phyloP scores from a whole-genome alignment of 805 yeast genomes.

The Clavispora carvajalis region DNA sequence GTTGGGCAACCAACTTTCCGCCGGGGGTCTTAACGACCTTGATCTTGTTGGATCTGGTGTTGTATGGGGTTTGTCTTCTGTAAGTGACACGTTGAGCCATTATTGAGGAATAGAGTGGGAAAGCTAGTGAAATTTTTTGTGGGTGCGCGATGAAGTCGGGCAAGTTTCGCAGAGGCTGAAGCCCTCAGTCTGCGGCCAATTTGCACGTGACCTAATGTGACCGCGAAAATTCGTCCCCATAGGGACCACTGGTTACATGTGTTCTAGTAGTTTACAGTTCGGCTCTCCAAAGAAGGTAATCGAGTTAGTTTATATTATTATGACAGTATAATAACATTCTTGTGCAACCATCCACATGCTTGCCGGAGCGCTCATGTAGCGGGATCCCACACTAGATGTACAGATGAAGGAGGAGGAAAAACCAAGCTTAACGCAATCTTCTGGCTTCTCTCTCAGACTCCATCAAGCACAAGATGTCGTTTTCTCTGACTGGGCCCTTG shows the following conservation, averaged over 20 bases:
- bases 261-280: not conserved
- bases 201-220: not conserved
- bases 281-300: not conserved
- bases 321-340: not conserved
- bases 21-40: conserved; percentile 99
- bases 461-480: conserved; percentile 98
- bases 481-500: conserved; percentile 96
- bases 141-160: not conserved
- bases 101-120: conserved; percentile 13
- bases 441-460: conserved; percentile 99
- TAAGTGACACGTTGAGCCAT: conserved; percentile 85
- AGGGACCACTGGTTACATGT: too few relatives aligned
- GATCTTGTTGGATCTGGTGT: conserved; percentile 99
- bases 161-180: not conserved
- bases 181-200: not conserved
- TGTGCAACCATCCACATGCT: not conserved
- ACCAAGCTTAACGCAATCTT: conserved; percentile 66
- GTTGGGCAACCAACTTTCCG: conserved; percentile 97
- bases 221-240: not conserved
- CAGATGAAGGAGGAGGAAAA: conserved; percentile 7
- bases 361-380: not conserved
- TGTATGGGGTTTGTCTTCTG: conserved; percentile 46
- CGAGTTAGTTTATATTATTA: conserved; percentile 1
- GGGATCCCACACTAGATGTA: conserved; percentile 11
- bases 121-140: not conserved